phyloP scores from a whole-genome alignment of 1,284 basidiomycete species.

The Malassezia psittaci region DNA sequence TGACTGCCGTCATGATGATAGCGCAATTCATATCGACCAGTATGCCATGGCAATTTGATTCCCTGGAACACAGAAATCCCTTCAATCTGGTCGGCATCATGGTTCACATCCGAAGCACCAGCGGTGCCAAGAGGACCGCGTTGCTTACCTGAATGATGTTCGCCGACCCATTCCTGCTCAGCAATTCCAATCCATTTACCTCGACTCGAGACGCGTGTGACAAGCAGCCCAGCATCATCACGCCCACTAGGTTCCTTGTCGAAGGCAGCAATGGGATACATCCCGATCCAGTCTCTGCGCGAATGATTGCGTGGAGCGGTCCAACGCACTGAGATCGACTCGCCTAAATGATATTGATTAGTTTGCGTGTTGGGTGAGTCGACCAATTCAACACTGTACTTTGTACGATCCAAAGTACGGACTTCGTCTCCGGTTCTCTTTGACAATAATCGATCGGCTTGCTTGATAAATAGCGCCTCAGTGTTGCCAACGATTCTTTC shows the following conservation, averaged over 20 bases:
- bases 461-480: conserved; percentile 78
- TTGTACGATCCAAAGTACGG: conserved; percentile 24
- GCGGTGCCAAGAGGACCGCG: conserved; percentile 18
- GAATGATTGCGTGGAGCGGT: conserved; percentile 76
- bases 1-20: conserved; percentile 62
- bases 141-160: conserved; percentile 50
- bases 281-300: conserved; percentile 90
- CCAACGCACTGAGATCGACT: conserved; percentile 78
- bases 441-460: conserved; percentile 58
- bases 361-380: not conserved
- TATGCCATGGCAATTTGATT: conserved; percentile 63
- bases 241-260: conserved; percentile 4
- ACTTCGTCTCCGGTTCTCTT: conserved; percentile 30
- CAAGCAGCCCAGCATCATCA: conserved; percentile 18
- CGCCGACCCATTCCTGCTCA: conserved; percentile 84
- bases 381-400: conserved; percentile 20
- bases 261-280: conserved; percentile 54
- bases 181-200: conserved; percentile 89
- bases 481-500: conserved; percentile 66
- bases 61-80: conserved; percentile 48
- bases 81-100: not conserved
- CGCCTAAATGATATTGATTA: conserved; percentile 70
- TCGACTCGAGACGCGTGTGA: conserved; percentile 70
- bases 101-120: conserved; percentile 1
- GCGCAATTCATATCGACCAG: conserved; percentile 72